phyloP scores from a whole-genome alignment of 1,139 yeast species.

The Kodamaea sp. region DNA sequence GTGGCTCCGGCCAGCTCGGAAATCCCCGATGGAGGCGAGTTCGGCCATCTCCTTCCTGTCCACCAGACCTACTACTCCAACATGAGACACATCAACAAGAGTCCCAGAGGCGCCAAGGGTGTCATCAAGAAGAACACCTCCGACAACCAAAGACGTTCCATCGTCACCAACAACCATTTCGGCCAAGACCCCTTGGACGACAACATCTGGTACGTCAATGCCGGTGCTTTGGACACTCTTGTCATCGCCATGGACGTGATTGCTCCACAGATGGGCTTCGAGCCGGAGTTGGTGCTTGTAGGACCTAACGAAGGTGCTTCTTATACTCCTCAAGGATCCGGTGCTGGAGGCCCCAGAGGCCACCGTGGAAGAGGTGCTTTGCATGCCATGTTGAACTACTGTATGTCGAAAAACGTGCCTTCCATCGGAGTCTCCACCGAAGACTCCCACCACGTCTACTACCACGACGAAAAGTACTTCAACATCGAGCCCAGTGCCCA shows the following conservation, averaged over 20 bases:
- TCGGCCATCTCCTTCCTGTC: conserved; percentile 34
- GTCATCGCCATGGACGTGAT: conserved; percentile 35
- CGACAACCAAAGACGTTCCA: conserved; percentile 3
- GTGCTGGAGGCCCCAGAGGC: conserved; percentile 4
- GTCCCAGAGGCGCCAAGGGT: conserved; percentile 26
- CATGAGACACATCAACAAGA: conserved; percentile 18
- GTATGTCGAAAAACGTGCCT: conserved; percentile 27
- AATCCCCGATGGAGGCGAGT: conserved; percentile 34
- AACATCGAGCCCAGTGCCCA: conserved; percentile 16
- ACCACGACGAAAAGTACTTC: conserved; percentile 31
- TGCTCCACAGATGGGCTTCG: conserved; percentile 33
- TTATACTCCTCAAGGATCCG: conserved; percentile 12
- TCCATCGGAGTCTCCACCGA: conserved; percentile 29
- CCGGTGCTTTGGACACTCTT: conserved; percentile 32
- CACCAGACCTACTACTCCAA: conserved; percentile 33
- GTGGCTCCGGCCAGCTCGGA: conserved; percentile 3
- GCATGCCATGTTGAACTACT: conserved; percentile 9
- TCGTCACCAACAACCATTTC: conserved; percentile 15
- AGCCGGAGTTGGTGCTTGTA: conserved; percentile 39
- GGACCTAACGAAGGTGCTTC: conserved; percentile 41
- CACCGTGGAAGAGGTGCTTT: conserved; percentile 8
- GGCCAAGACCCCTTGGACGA: conserved; percentile 39
- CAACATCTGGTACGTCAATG: conserved; percentile 43
- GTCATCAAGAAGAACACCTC: conserved; percentile 17
- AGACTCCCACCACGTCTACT: conserved; percentile 35